Conservation (phyloP, 2,329 filamentous ascomycete species). For the Xylaria sp. region DNA sequence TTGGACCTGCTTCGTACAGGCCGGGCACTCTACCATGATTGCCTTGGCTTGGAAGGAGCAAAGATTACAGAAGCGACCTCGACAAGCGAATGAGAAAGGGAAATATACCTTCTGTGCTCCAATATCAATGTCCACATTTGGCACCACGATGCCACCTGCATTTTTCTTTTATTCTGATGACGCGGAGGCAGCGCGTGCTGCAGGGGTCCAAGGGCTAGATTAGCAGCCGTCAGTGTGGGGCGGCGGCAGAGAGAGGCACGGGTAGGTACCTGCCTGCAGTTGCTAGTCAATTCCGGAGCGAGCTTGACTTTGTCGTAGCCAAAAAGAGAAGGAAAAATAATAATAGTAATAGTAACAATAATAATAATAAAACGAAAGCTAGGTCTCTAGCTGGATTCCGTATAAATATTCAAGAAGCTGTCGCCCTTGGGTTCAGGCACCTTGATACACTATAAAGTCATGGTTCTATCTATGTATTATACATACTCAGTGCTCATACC, state of each 20-base stretch:
- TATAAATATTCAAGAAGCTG: no score
- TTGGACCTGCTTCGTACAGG: slow-evolving; percentile 76
- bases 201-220: slow-evolving; percentile 16
- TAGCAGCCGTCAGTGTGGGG: slow-evolving; percentile 12
- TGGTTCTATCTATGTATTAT: no score
- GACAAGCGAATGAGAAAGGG: not conserved
- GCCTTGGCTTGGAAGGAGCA: not conserved
- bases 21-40: slow-evolving; percentile 74
- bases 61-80: not conserved
- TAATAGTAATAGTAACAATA: no score
- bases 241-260: not conserved
- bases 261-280: not conserved
- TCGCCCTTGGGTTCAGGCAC: no score
- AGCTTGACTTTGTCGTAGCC: no score
- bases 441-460: no score
- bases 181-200: slow-evolving; percentile 20
- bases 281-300: not conserved
- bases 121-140: not conserved
- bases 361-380: no score
- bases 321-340: no score
- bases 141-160: not conserved
- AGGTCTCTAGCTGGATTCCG: no score
- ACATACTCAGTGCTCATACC: no score
- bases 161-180: slow-evolving; percentile 10
- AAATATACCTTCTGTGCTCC: not conserved